Evolutionary conservation across 2,329 filamentous ascomycete species (phyloP).

Genomic region (Apiospora pterosperma): DNA sequence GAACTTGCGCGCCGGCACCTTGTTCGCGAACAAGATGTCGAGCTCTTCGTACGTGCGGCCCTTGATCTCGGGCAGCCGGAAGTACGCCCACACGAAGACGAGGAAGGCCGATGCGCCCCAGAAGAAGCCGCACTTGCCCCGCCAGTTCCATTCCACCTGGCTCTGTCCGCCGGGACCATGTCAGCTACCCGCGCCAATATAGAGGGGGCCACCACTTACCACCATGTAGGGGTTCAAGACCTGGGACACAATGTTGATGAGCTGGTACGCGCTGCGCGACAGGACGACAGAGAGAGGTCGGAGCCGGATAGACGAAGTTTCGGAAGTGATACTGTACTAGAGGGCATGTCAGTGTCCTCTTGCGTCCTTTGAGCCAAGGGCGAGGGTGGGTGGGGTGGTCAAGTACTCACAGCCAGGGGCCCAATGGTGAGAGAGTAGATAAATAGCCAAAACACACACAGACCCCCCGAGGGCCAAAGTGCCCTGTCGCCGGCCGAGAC

Average conservation of each 20-base stretch:
- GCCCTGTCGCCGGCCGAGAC: constrained; percentile 38
- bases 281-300: constrained; percentile 43
- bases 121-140: constrained; percentile 40
- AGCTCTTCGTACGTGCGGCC: constrained; percentile 50
- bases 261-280: constrained; percentile 40
- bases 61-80: constrained; percentile 49
- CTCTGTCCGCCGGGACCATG: constrained; percentile 17
- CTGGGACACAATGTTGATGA: constrained; percentile 39
- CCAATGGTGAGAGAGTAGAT: constrained; percentile 46
- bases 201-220: not conserved
- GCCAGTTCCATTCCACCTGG: constrained; percentile 34
- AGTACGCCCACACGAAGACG: constrained; percentile 46
- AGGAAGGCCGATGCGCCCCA: constrained; percentile 39
- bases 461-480: constrained; percentile 37
- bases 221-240: constrained; percentile 35
- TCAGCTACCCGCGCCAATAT: not conserved
- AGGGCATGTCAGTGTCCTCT: constrained; percentile 9
- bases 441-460: constrained; percentile 42
- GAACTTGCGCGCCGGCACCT: constrained; percentile 36
- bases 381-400: not conserved
- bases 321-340: constrained; percentile 43
- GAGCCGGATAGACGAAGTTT: constrained; percentile 44
- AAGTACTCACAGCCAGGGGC: constrained; percentile 37
- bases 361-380: no score
- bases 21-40: constrained; percentile 47